phyloP scores from a whole-genome alignment of 2,329 filamentous ascomycete genomes.

The Cadophora malorum region DNA sequence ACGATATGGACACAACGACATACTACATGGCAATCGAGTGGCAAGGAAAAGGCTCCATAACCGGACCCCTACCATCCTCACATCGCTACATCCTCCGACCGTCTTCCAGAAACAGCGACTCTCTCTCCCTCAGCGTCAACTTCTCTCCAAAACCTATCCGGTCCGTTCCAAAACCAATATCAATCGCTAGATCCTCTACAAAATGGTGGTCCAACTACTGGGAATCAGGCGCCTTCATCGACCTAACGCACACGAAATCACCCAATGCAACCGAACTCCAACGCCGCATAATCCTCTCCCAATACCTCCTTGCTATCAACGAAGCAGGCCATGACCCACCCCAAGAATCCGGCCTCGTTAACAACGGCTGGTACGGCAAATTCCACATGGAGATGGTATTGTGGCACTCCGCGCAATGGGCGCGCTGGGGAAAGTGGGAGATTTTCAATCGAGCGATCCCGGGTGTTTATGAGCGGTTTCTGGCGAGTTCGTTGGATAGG shows the following conservation, averaged over 20 bases:
- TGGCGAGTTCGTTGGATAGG: conserved; percentile 44
- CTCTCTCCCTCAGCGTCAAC: not conserved
- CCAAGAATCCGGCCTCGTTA: conserved; percentile 54
- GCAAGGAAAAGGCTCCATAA: conserved; percentile 31
- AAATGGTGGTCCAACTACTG: conserved; percentile 42
- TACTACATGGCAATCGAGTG: conserved; percentile 47
- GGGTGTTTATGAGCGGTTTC: conserved; percentile 46
- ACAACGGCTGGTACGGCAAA: conserved; percentile 55
- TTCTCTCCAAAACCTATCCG: not conserved
- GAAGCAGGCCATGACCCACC: conserved; percentile 49
- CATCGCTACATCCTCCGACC: conserved; percentile 39
- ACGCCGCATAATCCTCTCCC: conserved; percentile 52
- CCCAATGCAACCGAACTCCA: conserved; percentile 51
- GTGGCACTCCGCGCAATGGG: conserved; percentile 52
- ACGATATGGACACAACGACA: conserved; percentile 48
- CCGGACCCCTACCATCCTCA: conserved; percentile 25
- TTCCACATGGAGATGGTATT: conserved; percentile 54
- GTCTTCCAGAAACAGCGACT: not conserved
- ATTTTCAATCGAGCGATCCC: conserved; percentile 49
- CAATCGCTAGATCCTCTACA: conserved; percentile 24
- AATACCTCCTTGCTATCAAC: conserved; percentile 53
- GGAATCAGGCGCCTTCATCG: conserved; percentile 51
- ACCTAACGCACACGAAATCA: conserved; percentile 48
- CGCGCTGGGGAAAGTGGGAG: conserved; percentile 48
- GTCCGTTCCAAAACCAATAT: not conserved